Evolutionary conservation across 768 basidiomycete genomes (phyloP).

Genomic region (Lactarius deliciosus): DNA sequence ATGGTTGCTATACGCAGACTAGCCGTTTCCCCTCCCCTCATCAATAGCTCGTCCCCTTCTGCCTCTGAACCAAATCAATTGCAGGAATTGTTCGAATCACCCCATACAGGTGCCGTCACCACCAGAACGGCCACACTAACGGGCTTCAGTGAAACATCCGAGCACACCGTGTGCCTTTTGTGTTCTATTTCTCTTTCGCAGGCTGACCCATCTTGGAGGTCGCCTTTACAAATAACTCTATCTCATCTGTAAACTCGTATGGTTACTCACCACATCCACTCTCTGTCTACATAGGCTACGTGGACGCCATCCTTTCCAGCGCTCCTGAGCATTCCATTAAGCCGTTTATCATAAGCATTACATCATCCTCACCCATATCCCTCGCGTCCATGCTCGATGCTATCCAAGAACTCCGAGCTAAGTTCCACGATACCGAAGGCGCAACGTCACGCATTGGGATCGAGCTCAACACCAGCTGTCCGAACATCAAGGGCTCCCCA

Average conservation of each 20-base stretch:
- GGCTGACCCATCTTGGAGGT: slow-evolving; percentile 45
- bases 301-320: slow-evolving; percentile 48
- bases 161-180: slow-evolving; percentile 53
- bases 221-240: slow-evolving; percentile 49
- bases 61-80: slow-evolving; percentile 69
- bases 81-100: slow-evolving; percentile 59
- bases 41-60: slow-evolving; percentile 84
- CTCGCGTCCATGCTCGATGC: slow-evolving; percentile 54
- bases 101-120: slow-evolving; percentile 74
- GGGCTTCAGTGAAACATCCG: slow-evolving; percentile 66
- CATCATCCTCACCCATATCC: slow-evolving; percentile 53
- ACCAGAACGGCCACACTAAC: slow-evolving; percentile 72
- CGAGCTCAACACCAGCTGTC: slow-evolving; percentile 85
- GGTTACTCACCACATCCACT: slow-evolving; percentile 84
- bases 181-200: slow-evolving; percentile 4
- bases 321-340: slow-evolving; percentile 40
- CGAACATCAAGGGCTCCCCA: slow-evolving; percentile 63
- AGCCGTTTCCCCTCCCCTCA: slow-evolving; percentile 57
- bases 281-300: slow-evolving; percentile 62
- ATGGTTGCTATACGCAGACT: slow-evolving; percentile 64
- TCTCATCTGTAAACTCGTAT: slow-evolving; percentile 79
- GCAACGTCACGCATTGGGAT: slow-evolving; percentile 53
- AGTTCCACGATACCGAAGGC: slow-evolving; percentile 32
- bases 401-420: slow-evolving; percentile 59
- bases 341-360: slow-evolving; percentile 80